Evolutionary conservation across 805 yeast genomes (phyloP), one percentile per base, ranked within the genome.

Genomic region (Saturnispora mendoncae): DNA sequence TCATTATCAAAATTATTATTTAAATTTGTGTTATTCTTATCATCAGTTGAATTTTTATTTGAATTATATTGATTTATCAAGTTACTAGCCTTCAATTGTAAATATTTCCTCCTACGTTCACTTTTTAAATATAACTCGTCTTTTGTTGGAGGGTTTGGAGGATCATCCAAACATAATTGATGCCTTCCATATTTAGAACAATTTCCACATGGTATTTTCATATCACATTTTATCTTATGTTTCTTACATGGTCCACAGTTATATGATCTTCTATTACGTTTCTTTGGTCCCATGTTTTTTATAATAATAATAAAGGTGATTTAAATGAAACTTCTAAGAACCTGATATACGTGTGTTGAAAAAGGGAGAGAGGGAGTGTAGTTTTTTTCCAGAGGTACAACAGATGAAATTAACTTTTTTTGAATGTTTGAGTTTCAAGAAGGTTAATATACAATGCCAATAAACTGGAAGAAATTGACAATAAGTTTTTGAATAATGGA

Each of bases 161-260:
- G 55, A 10, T 38, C 27, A 8, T 30, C 17, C 3, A 36, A 10
- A 42, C 56, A 52, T 8, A 43, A 33, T 2, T 41, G 28, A 13
- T 35, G 35, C 28, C 53, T 33, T 14, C 42, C 41, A 26, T 48
- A 50, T 28, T 44, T 46, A 9, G 37, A 24, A 48, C 78, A 73
- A 19, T 71, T 61, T 2, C 67, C 56, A 51, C 78, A 73, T 0
- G 78, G 78, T 6, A 57, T 56, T 35, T 58, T 51, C 43, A 70
- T 63, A 47, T 74, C 76, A 55, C 79, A 74, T 50, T 71, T 71
- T 51, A 72, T 69, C 52, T 74, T 73, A 43, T 69, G 67, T n/a
- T 60, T 53, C 48, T 71, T 71, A 48, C 79, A 74, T 2, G 75
- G 76, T 1, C 77, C 78, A 52, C 79, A 74, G 41, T 69, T 68